Base-by-base conservation (phyloP, 2,329 filamentous ascomycete genomes). In the Onygenales sp. region DNA sequence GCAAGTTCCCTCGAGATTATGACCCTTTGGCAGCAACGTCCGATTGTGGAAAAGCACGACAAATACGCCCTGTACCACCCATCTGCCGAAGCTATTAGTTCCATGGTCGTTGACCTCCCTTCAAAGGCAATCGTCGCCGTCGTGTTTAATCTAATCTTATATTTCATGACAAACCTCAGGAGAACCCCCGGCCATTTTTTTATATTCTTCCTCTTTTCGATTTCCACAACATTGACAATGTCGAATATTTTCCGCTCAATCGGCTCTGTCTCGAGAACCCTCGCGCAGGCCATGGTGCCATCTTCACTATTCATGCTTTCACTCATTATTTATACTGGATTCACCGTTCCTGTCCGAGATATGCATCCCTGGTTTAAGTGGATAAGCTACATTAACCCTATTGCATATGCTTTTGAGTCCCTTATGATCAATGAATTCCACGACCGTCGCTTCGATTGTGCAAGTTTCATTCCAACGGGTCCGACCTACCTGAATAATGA, bases 21-120 rank as follows among this genome's bases (percentile, higher is more conserved):
- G 33, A 90, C 87, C 0, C 78, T 95, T 4, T 96, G 93, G 66
- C 82, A 87, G 2, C 90, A 95, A 80, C 85, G 91, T 36, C 86
- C 88, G 1, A 94, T 96, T 62, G 89, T 96, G 55, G 89, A 95
- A 66, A 95, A 95, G 68, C 91, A 96, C 62, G 74, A 79, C 54
- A 83, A 87, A 55, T 95, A 95, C 66, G 89, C 90, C 14, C 77
- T 95, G 10, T 95, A 95, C 63, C 91, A 95, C 64, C 89, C 91
- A 0, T 90, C 86, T 5, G 86, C 89, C 85, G 86, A 69, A 85
- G 86, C 61, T 82, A 80, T 0, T 84, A 77, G 59, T n/a, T 90
- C 95, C 75, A 88, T 89, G 14, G 78, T 89, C 55, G 83, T 87
- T 0, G 91, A 96, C 62, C 72, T 95, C 71, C 91, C 91, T 0